A percentile compares a stretch with the other conserved stretches of the same genome.
Evolutionary conservation across 495 filamentous ascomycete species (phyloP).

Genomic region (Penicillium lagena): DNA sequence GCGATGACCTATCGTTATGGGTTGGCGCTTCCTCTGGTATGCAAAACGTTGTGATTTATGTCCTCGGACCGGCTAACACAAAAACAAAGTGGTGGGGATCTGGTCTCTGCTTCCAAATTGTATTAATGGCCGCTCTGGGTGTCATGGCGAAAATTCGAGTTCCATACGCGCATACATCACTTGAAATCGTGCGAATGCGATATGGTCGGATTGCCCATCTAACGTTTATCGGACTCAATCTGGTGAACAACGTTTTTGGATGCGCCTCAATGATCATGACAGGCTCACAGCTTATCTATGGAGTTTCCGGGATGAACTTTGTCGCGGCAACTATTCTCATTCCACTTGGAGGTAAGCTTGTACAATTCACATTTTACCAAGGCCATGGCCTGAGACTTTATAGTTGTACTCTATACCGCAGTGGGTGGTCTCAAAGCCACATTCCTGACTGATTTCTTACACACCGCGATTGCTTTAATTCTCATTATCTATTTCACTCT

Average conservation of each 20-base stretch:
- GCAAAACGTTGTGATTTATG: background rate
- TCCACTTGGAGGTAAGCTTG: slow-evolving; percentile 31
- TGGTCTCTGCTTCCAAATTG: slow-evolving; percentile 34
- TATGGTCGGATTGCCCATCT: slow-evolving; percentile 46
- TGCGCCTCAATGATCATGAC: slow-evolving; percentile 36
- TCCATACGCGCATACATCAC: slow-evolving; percentile 50
- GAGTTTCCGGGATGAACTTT: slow-evolving; percentile 34
- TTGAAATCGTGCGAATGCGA: slow-evolving; percentile 48
- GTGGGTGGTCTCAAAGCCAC: slow-evolving; percentile 36
- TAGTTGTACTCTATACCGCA: slow-evolving; percentile 34
- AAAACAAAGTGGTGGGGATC: slow-evolving; percentile 30
- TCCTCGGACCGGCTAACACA: too few species aligned
- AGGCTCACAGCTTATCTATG: slow-evolving; percentile 28
- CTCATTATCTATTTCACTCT: slow-evolving; percentile 36
- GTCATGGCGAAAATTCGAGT: slow-evolving; percentile 40
- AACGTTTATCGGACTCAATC: slow-evolving; percentile 44
- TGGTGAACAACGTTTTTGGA: slow-evolving; percentile 46
- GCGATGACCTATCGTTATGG: slow-evolving; percentile 35
- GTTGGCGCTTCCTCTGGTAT: slow-evolving; percentile 29
- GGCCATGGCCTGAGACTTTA: background rate
- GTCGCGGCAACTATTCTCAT: slow-evolving; percentile 39
- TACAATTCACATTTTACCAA: background rate
- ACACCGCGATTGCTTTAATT: slow-evolving; percentile 31
- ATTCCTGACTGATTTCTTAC: slow-evolving; percentile 33
- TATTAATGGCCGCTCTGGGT: slow-evolving; percentile 32